phyloP scores from a whole-genome alignment of 495 filamentous ascomycete species.

The Tetracladium setigerum region DNA sequence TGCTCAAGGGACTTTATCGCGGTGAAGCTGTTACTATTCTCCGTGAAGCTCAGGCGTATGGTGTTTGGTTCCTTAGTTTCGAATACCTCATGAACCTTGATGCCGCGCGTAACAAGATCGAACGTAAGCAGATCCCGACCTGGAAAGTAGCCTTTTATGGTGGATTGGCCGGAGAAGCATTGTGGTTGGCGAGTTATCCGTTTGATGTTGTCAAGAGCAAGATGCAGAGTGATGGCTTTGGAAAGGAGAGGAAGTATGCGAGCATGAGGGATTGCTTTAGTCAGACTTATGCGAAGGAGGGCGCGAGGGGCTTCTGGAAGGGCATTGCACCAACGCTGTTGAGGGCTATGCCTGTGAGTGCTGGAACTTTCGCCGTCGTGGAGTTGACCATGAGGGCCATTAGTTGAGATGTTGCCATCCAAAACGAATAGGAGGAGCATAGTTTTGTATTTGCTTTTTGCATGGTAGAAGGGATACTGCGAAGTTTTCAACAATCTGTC shows the following conservation, averaged over 20 bases:
- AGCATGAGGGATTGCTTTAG: conserved; percentile 85
- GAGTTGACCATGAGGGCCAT: conserved; percentile 58
- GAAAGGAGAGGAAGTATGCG: conserved; percentile 54
- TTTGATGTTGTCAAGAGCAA: conserved; percentile 98
- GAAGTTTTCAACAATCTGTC: too few species aligned
- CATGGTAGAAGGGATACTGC: too few species aligned
- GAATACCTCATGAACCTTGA: conserved; percentile 95
- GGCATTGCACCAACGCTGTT: conserved; percentile 88
- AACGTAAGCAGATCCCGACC: conserved; percentile 67
- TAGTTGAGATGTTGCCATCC: conserved; percentile 15
- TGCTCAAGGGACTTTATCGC: conserved; percentile 70
- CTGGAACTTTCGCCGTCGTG: conserved; percentile 87
- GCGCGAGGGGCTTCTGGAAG: conserved; percentile 86
- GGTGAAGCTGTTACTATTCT: conserved; percentile 79
- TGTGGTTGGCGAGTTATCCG: conserved; percentile 91
- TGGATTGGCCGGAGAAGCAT: conserved; percentile 83
- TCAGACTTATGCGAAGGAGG: conserved; percentile 73
- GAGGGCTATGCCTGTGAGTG: conserved; percentile 95
- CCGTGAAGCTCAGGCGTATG: conserved; percentile 91
- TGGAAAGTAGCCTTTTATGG: conserved; percentile 89
- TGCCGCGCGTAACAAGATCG: conserved; percentile 62
- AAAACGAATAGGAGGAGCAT: too few species aligned
- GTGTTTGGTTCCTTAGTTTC: conserved; percentile 88
- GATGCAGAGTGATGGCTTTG: conserved; percentile 96
- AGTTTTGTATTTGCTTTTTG: too few species aligned